phyloP scores from a whole-genome alignment of 106 monocot species.

The Triglochin maritima region DNA sequence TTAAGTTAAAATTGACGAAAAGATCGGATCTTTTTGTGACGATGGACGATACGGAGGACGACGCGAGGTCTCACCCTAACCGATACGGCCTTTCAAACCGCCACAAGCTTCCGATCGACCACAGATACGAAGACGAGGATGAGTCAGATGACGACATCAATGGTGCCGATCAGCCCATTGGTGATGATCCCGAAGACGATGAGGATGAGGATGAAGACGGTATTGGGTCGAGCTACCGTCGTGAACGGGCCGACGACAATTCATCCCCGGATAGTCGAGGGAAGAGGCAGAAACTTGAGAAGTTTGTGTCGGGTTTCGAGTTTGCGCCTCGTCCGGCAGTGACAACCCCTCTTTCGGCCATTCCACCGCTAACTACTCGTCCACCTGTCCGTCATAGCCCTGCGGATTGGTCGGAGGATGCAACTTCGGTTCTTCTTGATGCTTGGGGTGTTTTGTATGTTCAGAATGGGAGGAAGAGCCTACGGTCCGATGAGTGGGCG shows the following conservation, averaged over 20 bases:
- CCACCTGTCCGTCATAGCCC: constrained; percentile 18
- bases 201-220: constrained; percentile 17
- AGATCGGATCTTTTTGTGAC: neutral
- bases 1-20: neutral
- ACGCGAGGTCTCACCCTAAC: constrained; percentile 45
- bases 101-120: constrained; percentile 7
- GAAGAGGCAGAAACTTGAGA: constrained; percentile 62
- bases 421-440: constrained; percentile 77
- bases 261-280: constrained; percentile 43
- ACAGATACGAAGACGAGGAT: constrained; percentile 23
- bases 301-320: constrained; percentile 59
- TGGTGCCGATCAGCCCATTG: constrained; percentile 9
- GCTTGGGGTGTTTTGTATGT: constrained; percentile 76
- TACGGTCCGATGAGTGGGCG: constrained; percentile 81
- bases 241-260: neutral
- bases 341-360: neutral
- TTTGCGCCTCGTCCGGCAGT: constrained; percentile 48
- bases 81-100: constrained; percentile 11
- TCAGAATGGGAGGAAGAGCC: constrained; percentile 60
- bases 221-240: neutral
- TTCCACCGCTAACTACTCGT: neutral
- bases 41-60: constrained; percentile 55
- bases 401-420: constrained; percentile 78
- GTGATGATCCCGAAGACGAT: constrained; percentile 10
- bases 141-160: constrained; percentile 11